phyloP scores from a whole-genome alignment of 129 eudicot genomes.

The Flaveria robusta region DNA sequence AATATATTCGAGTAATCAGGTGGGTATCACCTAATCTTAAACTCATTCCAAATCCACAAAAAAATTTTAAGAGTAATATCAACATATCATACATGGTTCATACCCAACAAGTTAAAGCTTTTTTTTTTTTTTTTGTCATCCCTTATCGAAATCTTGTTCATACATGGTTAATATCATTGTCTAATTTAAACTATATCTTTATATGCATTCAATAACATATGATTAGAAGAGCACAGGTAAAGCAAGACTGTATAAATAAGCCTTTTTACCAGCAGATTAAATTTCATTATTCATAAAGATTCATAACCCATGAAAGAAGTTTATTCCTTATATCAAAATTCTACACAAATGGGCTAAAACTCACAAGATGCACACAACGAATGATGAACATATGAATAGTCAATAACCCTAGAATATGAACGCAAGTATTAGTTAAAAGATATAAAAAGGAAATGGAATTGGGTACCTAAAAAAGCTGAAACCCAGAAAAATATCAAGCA shows the following conservation, averaged over 20 bases:
- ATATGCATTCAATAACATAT: background rate
- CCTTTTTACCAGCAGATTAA: slow-evolving; percentile 21
- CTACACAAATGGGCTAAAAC: slow-evolving; percentile 35
- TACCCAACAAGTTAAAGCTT: too few relatives aligned
- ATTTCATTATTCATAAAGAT: slow-evolving; percentile 9
- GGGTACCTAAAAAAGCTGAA: slow-evolving; percentile 30
- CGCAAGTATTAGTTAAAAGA: slow-evolving; percentile 26
- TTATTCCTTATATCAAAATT: slow-evolving; percentile 39
- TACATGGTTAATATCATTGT: slow-evolving; percentile 4
- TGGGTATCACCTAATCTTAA: too few relatives aligned
- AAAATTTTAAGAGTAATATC: too few relatives aligned
- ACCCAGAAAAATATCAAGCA: slow-evolving; percentile 29
- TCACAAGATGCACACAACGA: slow-evolving; percentile 36
- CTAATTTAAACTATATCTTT: background rate
- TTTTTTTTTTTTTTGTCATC: too few relatives aligned
- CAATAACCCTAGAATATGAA: slow-evolving; percentile 47
- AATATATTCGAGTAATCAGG: too few relatives aligned
- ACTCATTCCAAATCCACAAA: too few relatives aligned
- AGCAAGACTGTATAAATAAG: slow-evolving; percentile 1
- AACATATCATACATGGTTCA: too few relatives aligned
- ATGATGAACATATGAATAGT: slow-evolving; percentile 31
- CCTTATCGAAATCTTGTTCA: too few relatives aligned
- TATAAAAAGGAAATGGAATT: slow-evolving; percentile 22
- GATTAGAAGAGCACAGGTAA: background rate
- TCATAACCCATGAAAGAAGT: slow-evolving; percentile 16